Evolutionary conservation across 345 rosid genomes (phyloP), one percentile per base, ranked within the genome.

Genomic region (Heritiera fomes): DNA sequence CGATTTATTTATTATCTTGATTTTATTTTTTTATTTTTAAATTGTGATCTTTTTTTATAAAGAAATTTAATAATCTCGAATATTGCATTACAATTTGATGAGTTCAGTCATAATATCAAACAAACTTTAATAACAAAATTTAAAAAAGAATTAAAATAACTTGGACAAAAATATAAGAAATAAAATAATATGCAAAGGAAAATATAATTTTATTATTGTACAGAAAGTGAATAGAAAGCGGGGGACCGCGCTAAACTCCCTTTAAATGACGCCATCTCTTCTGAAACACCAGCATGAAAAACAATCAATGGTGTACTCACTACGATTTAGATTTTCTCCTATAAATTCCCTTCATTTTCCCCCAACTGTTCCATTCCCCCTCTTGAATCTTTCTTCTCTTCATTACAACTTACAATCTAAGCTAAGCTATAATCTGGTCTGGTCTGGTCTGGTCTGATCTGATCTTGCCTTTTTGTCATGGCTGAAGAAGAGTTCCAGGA

Each of bases 401-500:
- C 47, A 3, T 66, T 41, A 11, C 32, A 67, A 45, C 23, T 67
- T 23, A 43, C 17, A 45, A 12, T 8, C 17, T 50, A 23, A 46
- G 13, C 8, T 45, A 15, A 49, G 6, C 6, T 6, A 34, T 49
- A 28, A 49, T 68, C 38, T 34, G 6, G 43, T 3, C 34, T 23
- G 53, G 49, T 69, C 52, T 18, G 12, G 20, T 47, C 12, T 14
- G 6, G 43, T 3, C 34, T 23, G 53, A 71, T 69, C 52, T 18
- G 12, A 46, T 47, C 12, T 14, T 18, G 11, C 9, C 41, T 3
- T 9, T 28, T 71, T 23, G 56, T 59, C 60, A 84, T 79, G 82
- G 71, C 80, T 73, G 86, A 87, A 63, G 84, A 79, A 73, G 89
- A 86, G 73, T 86, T 84, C 73, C 89, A 87, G 61, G 92, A 89